A percentile compares a stretch with the other conserved stretches of the same genome.
Conservation (phyloP, 495 filamentous ascomycete species). For the Trichoderma orchidacearum region DNA sequence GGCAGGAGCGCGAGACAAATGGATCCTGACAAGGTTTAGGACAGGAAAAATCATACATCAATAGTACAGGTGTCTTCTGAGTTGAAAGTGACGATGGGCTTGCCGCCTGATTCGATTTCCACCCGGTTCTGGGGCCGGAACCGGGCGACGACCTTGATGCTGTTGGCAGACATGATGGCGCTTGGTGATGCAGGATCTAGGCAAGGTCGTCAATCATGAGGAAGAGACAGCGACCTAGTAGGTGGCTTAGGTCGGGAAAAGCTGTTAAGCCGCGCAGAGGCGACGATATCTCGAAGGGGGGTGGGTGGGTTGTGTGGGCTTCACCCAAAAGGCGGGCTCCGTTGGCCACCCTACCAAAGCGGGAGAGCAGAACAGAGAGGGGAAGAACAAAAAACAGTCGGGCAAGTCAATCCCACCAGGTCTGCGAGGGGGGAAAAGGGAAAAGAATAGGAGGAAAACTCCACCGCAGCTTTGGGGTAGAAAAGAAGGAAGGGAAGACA, state of each 20-base stretch:
- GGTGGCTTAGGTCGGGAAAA: neutral
- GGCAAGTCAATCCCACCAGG: neutral
- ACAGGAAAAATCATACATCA: constrained; percentile 42
- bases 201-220: neutral
- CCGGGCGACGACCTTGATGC: constrained; percentile 78
- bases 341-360: neutral
- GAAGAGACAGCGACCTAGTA: neutral
- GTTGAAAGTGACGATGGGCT: constrained; percentile 81
- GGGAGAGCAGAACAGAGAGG: neutral
- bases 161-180: constrained; percentile 39
- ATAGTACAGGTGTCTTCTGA: constrained; percentile 79
- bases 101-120: constrained; percentile 77
- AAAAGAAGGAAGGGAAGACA: neutral
- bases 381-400: neutral
- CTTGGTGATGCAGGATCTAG: constrained; percentile 8
- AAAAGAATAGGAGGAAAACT: neutral
- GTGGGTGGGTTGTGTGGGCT: neutral
- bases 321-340: neutral
- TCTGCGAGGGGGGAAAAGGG: neutral
- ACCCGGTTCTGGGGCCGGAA: constrained; percentile 94
- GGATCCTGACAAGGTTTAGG: constrained; percentile 1
- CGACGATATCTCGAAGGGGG: neutral
- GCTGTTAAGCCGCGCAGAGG: too few species aligned
- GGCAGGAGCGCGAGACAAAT: neutral
- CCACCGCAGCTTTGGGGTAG: neutral